Evolutionary conservation across 306 rosid species (phyloP).

Genomic region (Lathyrus sativus): DNA sequence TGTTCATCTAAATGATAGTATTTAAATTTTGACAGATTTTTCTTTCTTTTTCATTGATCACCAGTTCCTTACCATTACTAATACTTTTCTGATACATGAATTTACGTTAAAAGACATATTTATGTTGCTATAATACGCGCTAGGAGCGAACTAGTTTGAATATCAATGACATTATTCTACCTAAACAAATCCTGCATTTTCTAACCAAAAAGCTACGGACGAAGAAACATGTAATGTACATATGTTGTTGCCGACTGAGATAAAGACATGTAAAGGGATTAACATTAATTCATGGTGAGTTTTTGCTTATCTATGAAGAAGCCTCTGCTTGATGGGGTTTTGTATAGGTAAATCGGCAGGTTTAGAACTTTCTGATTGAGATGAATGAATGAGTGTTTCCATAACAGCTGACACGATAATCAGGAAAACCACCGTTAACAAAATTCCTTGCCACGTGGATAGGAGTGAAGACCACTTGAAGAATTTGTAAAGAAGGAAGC

Average conservation of each 20-base stretch:
- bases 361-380: slow-evolving; percentile 58
- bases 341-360: slow-evolving; percentile 39
- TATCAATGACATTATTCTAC: not conserved
- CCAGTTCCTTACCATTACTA: slow-evolving; percentile 11
- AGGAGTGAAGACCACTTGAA: slow-evolving; percentile 57
- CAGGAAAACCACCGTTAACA: slow-evolving; percentile 47
- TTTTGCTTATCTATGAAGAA: slow-evolving; percentile 51
- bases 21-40: slow-evolving; percentile 1
- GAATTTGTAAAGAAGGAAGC: slow-evolving; percentile 42
- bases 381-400: slow-evolving; percentile 73
- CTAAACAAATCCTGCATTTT: slow-evolving; percentile 17
- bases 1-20: slow-evolving; percentile 3
- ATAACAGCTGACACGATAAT: slow-evolving; percentile 50
- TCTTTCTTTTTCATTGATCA: slow-evolving; percentile 8
- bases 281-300: slow-evolving; percentile 15
- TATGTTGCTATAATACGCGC: not conserved
- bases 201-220: slow-evolving; percentile 7
- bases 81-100: not conserved
- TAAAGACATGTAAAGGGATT: slow-evolving; percentile 5
- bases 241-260: not conserved
- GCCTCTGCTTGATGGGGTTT: slow-evolving; percentile 52
- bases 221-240: slow-evolving; percentile 7
- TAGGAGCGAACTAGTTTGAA: not conserved
- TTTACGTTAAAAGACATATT: not conserved
- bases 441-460: slow-evolving; percentile 73